phyloP scores from a whole-genome alignment of 257 asterid genomes.

The Mentha longifolia region DNA sequence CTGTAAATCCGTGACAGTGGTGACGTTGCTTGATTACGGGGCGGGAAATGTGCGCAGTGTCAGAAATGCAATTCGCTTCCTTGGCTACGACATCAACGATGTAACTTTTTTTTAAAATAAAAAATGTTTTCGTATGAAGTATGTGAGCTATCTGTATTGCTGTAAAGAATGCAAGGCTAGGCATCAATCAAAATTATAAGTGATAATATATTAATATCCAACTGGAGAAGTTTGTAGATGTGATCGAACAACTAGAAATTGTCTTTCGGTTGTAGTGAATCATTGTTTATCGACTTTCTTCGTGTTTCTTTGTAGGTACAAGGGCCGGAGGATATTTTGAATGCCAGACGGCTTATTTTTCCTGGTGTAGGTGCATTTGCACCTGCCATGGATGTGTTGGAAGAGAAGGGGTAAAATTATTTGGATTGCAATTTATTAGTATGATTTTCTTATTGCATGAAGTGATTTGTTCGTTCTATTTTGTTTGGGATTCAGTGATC shows the following conservation, averaged over 20 bases:
- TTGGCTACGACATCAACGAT: conserved; percentile 81
- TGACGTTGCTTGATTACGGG: conserved; percentile 95
- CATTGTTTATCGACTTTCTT: conserved; percentile 14
- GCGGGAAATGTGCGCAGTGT: conserved; percentile 98
- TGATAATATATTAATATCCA: neutral
- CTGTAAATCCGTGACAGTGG: conserved; percentile 49
- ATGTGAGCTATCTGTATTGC: conserved; percentile 2
- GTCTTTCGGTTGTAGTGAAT: neutral
- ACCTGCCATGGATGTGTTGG: conserved; percentile 93
- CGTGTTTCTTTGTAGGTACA: conserved; percentile 58
- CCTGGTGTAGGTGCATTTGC: conserved; percentile 99
- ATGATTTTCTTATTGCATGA: neutral
- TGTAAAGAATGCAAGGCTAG: neutral
- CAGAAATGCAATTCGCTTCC: conserved; percentile 78
- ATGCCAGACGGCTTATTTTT: conserved; percentile 81
- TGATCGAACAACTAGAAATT: conserved; percentile 5
- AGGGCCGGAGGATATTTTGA: conserved; percentile 79
- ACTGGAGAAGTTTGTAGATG: neutral
- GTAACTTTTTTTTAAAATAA: conserved; percentile 46
- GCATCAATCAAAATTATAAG: conserved; percentile 11
- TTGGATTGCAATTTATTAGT: conserved; percentile 9
- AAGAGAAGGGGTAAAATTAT: conserved; percentile 66
- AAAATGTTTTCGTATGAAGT: no score
- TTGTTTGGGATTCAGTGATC: neutral
- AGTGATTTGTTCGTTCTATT: neutral